Evolutionary conservation across 2,329 filamentous ascomycete genomes (phyloP).

Genomic region (Paramyrothecium roridum): DNA sequence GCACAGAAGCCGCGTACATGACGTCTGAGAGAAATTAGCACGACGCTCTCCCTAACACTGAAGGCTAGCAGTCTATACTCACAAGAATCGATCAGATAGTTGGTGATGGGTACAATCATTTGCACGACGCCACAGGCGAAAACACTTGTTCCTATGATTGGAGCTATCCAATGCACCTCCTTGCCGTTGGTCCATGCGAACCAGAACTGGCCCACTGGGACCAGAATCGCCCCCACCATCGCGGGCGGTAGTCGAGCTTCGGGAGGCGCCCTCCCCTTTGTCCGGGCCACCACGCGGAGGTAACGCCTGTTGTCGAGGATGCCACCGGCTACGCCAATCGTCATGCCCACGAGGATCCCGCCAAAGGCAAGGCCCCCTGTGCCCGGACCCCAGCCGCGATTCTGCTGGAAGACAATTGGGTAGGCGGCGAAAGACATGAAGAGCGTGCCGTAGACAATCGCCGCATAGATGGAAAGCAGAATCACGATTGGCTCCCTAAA

Average conservation of each 20-base stretch:
- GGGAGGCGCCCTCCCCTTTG: slow-evolving; percentile 56
- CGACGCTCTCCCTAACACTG: neutral
- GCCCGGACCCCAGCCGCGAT: slow-evolving; percentile 55
- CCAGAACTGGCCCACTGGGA: slow-evolving; percentile 62
- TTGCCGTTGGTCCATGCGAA: slow-evolving; percentile 63
- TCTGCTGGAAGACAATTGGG: slow-evolving; percentile 59
- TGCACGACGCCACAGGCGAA: slow-evolving; percentile 58
- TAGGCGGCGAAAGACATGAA: slow-evolving; percentile 55
- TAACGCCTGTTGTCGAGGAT: slow-evolving; percentile 54
- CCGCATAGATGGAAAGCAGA: slow-evolving; percentile 61
- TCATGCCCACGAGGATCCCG: slow-evolving; percentile 62
- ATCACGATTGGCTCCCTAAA: slow-evolving; percentile 66
- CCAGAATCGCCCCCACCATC: slow-evolving; percentile 54
- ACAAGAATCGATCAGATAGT: slow-evolving; percentile 66
- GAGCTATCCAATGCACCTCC: slow-evolving; percentile 55
- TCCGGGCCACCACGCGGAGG: slow-evolving; percentile 35
- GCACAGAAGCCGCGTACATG: slow-evolving; percentile 72
- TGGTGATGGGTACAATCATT: slow-evolving; percentile 64
- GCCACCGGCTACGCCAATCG: slow-evolving; percentile 51
- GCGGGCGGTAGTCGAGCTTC: slow-evolving; percentile 60
- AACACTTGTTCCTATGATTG: slow-evolving; percentile 36
- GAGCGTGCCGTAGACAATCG: slow-evolving; percentile 52
- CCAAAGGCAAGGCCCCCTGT: slow-evolving; percentile 60
- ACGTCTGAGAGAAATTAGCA: slow-evolving; percentile 39
- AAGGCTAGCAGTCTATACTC: slow-evolving; percentile 9